Conservation (phyloP, 2,329 filamentous ascomycete species). For the Elsinoe fawcettii region DNA sequence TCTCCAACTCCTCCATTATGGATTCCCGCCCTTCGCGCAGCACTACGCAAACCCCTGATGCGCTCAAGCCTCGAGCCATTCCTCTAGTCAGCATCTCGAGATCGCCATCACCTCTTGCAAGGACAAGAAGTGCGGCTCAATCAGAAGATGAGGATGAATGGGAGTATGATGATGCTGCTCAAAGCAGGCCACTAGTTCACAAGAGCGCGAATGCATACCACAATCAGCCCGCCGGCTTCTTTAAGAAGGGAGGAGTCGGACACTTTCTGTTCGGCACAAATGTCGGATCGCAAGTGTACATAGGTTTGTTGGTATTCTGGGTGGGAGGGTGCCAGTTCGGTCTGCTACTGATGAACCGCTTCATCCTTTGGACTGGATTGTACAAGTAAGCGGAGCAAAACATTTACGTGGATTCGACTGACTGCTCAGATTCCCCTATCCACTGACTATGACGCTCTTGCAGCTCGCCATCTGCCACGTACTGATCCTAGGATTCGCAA, state of each 20-base stretch:
- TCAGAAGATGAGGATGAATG: conserved; percentile 42
- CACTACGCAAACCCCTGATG: conserved; percentile 28
- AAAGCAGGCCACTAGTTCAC: conserved; percentile 33
- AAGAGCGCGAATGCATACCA: conserved; percentile 30
- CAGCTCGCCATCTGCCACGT: conserved; percentile 45
- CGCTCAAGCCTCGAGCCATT: conserved; percentile 25
- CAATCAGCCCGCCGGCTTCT: conserved; percentile 23
- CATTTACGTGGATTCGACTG: not conserved
- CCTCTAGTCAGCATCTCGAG: conserved; percentile 41
- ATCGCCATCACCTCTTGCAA: conserved; percentile 39
- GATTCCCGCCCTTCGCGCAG: conserved; percentile 15
- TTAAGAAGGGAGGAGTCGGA: conserved; percentile 38
- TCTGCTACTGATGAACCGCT: conserved; percentile 44
- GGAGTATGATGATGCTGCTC: conserved; percentile 29
- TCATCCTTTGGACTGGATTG: conserved; percentile 39
- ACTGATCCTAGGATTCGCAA: conserved; percentile 41
- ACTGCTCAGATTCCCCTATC: conserved; percentile 43
- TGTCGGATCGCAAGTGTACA: conserved; percentile 42
- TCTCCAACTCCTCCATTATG: conserved; percentile 3
- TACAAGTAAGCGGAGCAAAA: not conserved
- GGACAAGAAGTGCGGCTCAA: conserved; percentile 35
- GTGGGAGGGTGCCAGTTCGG: conserved; percentile 41
- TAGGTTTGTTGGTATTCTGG: conserved; percentile 42
- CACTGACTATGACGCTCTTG: conserved; percentile 43
- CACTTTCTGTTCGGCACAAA: conserved; percentile 42